phyloP scores from a whole-genome alignment of 805 yeast genomes.

The Kodamaea hsintzibuensis region DNA sequence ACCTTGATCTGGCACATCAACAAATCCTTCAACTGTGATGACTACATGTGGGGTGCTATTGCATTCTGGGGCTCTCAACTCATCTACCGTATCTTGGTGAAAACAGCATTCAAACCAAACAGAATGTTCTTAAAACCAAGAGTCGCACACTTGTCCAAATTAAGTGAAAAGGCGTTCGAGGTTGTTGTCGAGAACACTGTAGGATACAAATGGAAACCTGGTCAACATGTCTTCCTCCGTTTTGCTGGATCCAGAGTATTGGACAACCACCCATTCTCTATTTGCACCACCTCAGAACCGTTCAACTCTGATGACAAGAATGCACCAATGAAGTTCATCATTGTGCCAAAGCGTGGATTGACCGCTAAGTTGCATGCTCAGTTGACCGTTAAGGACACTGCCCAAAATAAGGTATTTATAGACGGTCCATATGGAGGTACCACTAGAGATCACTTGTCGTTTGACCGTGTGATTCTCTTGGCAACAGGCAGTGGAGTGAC shows the following conservation, averaged over 20 bases:
- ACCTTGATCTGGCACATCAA: slow-evolving; percentile 48
- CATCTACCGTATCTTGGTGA: slow-evolving; percentile 45
- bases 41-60: slow-evolving; percentile 51
- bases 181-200: slow-evolving; percentile 36
- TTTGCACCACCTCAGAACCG: slow-evolving; percentile 30
- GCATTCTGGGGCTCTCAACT: slow-evolving; percentile 54
- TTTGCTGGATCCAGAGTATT: slow-evolving; percentile 44
- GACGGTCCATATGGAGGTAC: slow-evolving; percentile 65
- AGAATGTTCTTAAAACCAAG: slow-evolving; percentile 40
- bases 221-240: slow-evolving; percentile 56
- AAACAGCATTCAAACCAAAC: slow-evolving; percentile 48
- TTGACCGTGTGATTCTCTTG: slow-evolving; percentile 43
- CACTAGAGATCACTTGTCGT: slow-evolving; percentile 44
- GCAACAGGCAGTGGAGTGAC: slow-evolving; percentile 57
- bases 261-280: slow-evolving; percentile 60
- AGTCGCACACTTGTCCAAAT: slow-evolving; percentile 28
- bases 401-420: slow-evolving; percentile 34
- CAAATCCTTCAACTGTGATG: slow-evolving; percentile 32
- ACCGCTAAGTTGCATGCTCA: slow-evolving; percentile 37
- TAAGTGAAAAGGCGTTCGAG: slow-evolving; percentile 28
- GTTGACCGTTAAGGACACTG: slow-evolving; percentile 26
- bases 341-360: slow-evolving; percentile 49
- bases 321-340: slow-evolving; percentile 42
- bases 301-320: slow-evolving; percentile 13
- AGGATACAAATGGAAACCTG: slow-evolving; percentile 49